Percentiles rank a stretch among this genome's conserved stretches.
Evolutionary conservation across 306 rosid species (phyloP).

Genomic region (Comarum palustre): DNA sequence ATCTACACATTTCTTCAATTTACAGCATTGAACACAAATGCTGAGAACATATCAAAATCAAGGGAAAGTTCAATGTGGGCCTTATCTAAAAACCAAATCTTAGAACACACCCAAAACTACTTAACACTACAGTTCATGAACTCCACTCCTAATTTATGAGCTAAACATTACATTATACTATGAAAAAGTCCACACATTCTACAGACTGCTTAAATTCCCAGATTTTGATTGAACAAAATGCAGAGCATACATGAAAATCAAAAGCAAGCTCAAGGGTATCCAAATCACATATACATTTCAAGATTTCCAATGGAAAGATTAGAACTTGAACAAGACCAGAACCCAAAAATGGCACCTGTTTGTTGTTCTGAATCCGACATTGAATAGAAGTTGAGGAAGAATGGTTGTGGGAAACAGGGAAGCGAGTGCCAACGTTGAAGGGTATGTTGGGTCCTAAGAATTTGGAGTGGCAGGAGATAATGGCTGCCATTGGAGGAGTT

Average conservation of each 20-base stretch:
- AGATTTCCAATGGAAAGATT: background rate
- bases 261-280: background rate
- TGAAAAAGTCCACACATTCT: background rate
- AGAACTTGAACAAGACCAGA: background rate
- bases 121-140: background rate
- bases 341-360: constrained; percentile 37
- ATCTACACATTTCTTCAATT: background rate
- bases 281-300: background rate
- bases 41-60: background rate
- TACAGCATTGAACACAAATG: background rate
- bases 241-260: background rate
- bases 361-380: constrained; percentile 22
- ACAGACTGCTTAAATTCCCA: background rate
- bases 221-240: background rate
- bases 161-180: background rate
- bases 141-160: background rate
- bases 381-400: constrained; percentile 28
- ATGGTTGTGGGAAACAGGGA: constrained; percentile 39
- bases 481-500: constrained; percentile 50
- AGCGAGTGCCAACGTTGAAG: constrained; percentile 30
- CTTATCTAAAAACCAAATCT: background rate
- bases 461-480: constrained; percentile 53
- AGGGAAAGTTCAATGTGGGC: background rate
- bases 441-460: constrained; percentile 32
- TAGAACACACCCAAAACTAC: background rate